Evolutionary conservation across 2,329 filamentous ascomycete genomes (phyloP).

Genomic region (Aspergillus eucalypticola): DNA sequence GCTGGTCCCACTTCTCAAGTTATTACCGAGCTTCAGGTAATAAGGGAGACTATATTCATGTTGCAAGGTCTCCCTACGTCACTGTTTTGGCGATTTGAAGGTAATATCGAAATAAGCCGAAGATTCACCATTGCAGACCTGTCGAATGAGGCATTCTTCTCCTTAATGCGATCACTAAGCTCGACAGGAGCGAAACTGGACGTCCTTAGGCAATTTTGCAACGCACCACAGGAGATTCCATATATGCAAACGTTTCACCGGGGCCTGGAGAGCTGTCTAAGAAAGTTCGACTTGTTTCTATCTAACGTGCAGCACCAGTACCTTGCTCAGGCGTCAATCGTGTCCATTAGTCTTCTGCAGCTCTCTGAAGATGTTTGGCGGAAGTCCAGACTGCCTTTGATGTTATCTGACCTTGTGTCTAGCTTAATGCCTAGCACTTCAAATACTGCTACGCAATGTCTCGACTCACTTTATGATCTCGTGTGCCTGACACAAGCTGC

Average conservation of each 20-base stretch:
- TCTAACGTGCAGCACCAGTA: slow-evolving; percentile 62
- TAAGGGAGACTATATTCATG: slow-evolving; percentile 84
- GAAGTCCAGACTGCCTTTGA: slow-evolving; percentile 57
- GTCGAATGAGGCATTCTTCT: slow-evolving; percentile 32
- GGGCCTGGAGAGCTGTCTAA: slow-evolving; percentile 59
- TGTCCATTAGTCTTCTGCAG: slow-evolving; percentile 66
- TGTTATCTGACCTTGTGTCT: slow-evolving; percentile 64
- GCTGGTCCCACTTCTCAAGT: slow-evolving; percentile 25
- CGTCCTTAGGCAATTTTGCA: slow-evolving; percentile 52
- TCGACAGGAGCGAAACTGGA: slow-evolving; percentile 51
- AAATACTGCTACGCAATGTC: slow-evolving; percentile 65
- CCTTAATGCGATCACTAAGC: slow-evolving; percentile 47
- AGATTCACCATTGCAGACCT: slow-evolving; percentile 39
- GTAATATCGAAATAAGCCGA: slow-evolving; percentile 39
- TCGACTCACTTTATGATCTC: slow-evolving; percentile 75
- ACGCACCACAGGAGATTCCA: slow-evolving; percentile 51
- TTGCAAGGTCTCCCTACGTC: slow-evolving; percentile 74
- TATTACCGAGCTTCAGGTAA: slow-evolving; percentile 70
- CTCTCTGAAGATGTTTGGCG: slow-evolving; percentile 60
- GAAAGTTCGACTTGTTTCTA: slow-evolving; percentile 59
- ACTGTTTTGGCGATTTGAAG: slow-evolving; percentile 57
- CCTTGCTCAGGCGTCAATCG: slow-evolving; percentile 54
- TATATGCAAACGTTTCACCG: slow-evolving; percentile 72
- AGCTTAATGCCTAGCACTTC: slow-evolving; percentile 50
- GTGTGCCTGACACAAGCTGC: slow-evolving; percentile 69